These are phyloP conservation scores for Tolypocladium album DNA, from an alignment of 2,329 filamentous ascomycete species.

Conservation along the genomic window DNA sequence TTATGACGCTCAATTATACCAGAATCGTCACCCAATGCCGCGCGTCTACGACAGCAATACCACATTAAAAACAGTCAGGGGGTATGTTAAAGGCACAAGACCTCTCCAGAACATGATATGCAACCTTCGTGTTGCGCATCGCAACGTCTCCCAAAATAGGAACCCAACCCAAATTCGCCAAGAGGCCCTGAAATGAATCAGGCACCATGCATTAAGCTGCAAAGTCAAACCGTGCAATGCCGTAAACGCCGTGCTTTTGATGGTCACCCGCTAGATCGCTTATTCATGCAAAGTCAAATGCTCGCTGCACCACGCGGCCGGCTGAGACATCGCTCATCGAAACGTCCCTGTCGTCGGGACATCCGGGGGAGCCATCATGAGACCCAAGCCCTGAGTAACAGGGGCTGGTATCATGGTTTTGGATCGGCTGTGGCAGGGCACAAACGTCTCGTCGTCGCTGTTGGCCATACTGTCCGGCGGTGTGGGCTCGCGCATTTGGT, in stretches of 20 bases:
- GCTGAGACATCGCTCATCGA: constrained; percentile 8
- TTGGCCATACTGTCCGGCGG: constrained; percentile 18
- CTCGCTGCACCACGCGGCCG: neutral
- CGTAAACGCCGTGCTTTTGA: neutral
- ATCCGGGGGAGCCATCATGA: constrained; percentile 15
- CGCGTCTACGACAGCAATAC: neutral
- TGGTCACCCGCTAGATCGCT: neutral
- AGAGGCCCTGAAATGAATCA: neutral
- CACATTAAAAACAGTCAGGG: neutral
- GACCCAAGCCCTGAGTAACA: constrained; percentile 11
- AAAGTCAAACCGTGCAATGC: constrained; percentile 1
- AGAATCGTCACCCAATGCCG: neutral
- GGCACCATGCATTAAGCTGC: constrained; percentile 6
- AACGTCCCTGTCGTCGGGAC: constrained; percentile 8
- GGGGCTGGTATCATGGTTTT: constrained; percentile 19
- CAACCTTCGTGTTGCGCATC: neutral
- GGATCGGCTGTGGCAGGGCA: constrained; percentile 22
- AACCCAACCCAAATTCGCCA: neutral
- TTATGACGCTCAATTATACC: neutral
- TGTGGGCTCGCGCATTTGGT: constrained; percentile 13
- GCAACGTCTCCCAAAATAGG: neutral
- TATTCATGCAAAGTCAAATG: neutral
- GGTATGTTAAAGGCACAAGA: constrained; percentile 1
- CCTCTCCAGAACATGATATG: neutral
- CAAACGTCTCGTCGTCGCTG: constrained; percentile 15